phyloP scores from a whole-genome alignment of 176 grass and related monocot genomes.

The Tuctoria greenei region DNA sequence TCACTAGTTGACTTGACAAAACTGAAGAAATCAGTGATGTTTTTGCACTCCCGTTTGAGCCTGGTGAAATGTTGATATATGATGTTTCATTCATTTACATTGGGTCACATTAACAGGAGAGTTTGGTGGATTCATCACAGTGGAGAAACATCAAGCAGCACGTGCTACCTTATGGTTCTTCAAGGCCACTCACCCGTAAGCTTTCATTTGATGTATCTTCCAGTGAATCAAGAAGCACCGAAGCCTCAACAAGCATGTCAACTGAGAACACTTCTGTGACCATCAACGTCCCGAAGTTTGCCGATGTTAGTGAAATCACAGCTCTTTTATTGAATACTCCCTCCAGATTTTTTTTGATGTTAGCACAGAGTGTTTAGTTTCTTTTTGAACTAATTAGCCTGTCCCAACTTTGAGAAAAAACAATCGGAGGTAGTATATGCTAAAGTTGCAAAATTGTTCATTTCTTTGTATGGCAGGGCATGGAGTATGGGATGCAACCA shows the following conservation, averaged over 20 bases:
- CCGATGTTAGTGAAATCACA: constrained; percentile 52
- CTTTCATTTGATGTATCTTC: constrained; percentile 71
- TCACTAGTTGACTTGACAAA: not conserved
- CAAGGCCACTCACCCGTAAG: constrained; percentile 74
- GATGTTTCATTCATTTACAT: constrained; percentile 7
- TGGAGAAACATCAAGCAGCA: constrained; percentile 92
- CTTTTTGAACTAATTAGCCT: no score
- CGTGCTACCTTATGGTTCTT: constrained; percentile 72
- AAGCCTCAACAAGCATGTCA: constrained; percentile 76
- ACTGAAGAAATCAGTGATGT: no score
- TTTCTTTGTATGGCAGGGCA: constrained; percentile 42
- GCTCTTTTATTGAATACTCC: not conserved
- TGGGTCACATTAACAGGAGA: constrained; percentile 53
- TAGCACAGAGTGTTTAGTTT: no score
- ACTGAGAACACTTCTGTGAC: constrained; percentile 52
- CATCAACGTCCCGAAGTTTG: constrained; percentile 61
- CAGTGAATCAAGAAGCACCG: constrained; percentile 59
- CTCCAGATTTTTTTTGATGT: not conserved
- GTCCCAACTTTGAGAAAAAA: no score
- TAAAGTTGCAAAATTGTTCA: not conserved
- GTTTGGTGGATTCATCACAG: constrained; percentile 54
- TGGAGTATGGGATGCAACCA: constrained; percentile 66
- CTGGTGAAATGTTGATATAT: not conserved
- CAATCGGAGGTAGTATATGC: no score
- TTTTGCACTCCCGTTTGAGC: not conserved